Evolutionary conservation across 1,139 yeast genomes (phyloP), one percentile per base, ranked within the genome.

Genomic region (Scheffersomyces illinoinensis): DNA sequence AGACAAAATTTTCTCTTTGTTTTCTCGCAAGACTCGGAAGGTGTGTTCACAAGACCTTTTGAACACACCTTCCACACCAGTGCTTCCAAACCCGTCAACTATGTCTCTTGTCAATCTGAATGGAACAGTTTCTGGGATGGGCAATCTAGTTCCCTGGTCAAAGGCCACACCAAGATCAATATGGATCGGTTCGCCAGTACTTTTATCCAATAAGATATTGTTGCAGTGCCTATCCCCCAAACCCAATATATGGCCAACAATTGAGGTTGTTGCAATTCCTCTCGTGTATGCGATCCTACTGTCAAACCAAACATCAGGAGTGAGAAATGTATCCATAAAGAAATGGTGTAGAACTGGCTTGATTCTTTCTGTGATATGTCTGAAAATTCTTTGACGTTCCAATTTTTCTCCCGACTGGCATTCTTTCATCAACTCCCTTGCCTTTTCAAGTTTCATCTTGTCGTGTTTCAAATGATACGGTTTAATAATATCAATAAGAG

Each of bases 131-230:
- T 96, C 99, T 0, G 99, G 99, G 19, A 93, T 84, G 0, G 96
- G 90, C 53, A 96, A 77, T 18, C 87, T 74, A 66, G 85, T 88
- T 0, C 99, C 99, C 68, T 90, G 93, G 69, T 96, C 99, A 76
- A 96, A 96, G 0, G 98, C 96, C 57, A 95, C 95, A 0, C 99
- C 99, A 47, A 96, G 77, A 71, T 96, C 99, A 67, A 96, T 96
- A 71, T 96, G 99, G 39, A 96, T 88, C 0, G 97, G 97, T 65
- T 93, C 98, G 0, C 99, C 99, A 0, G 91, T 83, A 18, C 70
- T 70, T 56, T 82, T 79, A 70, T 96, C 98, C n/a, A 96, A 70
- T 59, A 96, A 74, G 52, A 96, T 89, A 70, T 96, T 96, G 71
- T 92, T 92, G 69, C 97, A 86, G 73, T 96, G 99, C 26, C 99